Evolutionary conservation across 1,284 basidiomycete genomes (phyloP), one percentile per base, ranked within the genome.

Genomic region (Trichosporon ovoides): DNA sequence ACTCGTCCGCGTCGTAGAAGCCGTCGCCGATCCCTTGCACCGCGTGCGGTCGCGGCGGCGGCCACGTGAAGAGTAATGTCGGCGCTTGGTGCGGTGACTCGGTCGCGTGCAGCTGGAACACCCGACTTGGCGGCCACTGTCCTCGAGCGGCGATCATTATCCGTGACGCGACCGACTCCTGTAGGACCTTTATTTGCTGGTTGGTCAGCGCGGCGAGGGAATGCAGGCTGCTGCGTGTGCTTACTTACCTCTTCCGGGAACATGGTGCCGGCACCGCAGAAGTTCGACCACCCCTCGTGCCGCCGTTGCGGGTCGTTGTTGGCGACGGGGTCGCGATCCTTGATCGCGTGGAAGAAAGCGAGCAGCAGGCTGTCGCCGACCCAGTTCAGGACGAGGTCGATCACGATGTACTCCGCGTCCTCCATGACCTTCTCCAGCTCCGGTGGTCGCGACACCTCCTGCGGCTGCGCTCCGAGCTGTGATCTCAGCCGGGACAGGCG

Each of bases 321-420:
- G 56, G 78, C 78, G 1, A 77, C 77, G n/a, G 86, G 83, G 46
- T 79, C 76, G 59, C 77, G 77, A 68, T 82, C 81, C 66, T 68
- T 66, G 57, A 88, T 86, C 31, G 92, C 90, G 70, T 98, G 94
- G 65, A 97, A 88, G 81, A 98, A 98, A 71, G 91, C 94, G 14
- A 98, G 82, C 38, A 95, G 87, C 68, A 98, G 82, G 37, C 88
- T 89, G 57, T 94, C 87, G 22, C 89, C 91, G 53, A 75, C 91
- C 87, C 89, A 92, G 77, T 94, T 97, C 71, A 96, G 87, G 66
- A 95, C 91, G 66, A 98, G 83, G 77, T 97, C 91, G 63, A 93
- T 84, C 3, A 87, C 85, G 80, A 94, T 85, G 74, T 91, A 97
- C 70, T 91, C 81, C 46, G 81, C 80, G 78, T 95, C 88, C 43